These are phyloP conservation scores for Diaporthe capsici DNA, from an alignment of 2,329 filamentous ascomycete genomes.

Conservation along the genomic window DNA sequence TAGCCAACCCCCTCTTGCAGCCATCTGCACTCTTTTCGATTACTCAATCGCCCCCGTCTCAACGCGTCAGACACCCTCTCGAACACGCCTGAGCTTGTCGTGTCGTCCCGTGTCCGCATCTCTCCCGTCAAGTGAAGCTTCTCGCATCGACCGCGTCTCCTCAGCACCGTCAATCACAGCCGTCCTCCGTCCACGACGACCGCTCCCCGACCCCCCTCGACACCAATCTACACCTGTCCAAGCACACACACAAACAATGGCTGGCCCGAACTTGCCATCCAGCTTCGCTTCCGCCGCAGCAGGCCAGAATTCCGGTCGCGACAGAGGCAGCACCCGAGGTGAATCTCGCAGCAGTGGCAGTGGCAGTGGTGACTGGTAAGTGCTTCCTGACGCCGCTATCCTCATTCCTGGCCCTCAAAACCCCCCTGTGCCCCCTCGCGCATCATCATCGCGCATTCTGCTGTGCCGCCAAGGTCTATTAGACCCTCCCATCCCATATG, in stretches of 20 bases:
- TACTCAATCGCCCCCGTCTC: conserved; percentile 22
- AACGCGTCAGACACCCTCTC: conserved; percentile 14
- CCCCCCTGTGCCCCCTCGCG: conserved; percentile 6
- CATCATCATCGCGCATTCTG: background rate
- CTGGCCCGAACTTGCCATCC: conserved; percentile 79
- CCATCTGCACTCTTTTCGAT: conserved; percentile 20
- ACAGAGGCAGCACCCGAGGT: conserved; percentile 70
- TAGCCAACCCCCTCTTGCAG: conserved; percentile 18
- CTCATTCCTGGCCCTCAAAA: conserved; percentile 34
- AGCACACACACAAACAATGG: conserved; percentile 60
- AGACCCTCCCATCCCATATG: too few relatives aligned
- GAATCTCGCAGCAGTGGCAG: conserved; percentile 69
- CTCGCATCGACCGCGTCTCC: conserved; percentile 12
- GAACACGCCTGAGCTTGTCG: conserved; percentile 27
- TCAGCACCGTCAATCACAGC: background rate
- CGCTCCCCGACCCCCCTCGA: conserved; percentile 13
- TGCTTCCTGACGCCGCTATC: conserved; percentile 44
- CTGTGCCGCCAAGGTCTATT: background rate
- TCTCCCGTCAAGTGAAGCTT: conserved; percentile 14
- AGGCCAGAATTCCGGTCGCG: conserved; percentile 77
- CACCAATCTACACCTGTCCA: background rate
- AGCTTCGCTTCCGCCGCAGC: conserved; percentile 89
- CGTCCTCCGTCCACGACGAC: conserved; percentile 1
- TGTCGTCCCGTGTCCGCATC: conserved; percentile 23
- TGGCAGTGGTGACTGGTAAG: conserved; percentile 81